A percentile compares a stretch with the other conserved stretches of the same genome.
These are phyloP conservation scores for Ceratonia siliqua DNA, from an alignment of 306 rosid species.

Conservation along the genomic window DNA sequence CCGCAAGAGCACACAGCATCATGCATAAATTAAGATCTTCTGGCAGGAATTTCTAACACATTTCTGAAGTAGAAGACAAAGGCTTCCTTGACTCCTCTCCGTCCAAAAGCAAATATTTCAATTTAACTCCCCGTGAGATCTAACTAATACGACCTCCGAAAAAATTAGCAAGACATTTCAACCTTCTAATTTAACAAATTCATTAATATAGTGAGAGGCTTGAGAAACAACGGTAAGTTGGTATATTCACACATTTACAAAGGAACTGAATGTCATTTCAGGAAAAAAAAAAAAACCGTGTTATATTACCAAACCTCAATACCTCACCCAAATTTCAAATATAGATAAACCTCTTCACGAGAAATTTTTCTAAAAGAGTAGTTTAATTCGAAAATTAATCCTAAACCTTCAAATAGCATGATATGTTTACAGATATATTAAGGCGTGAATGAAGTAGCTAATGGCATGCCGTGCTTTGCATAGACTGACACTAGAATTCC, in stretches of 20 bases:
- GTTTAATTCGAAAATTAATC: neutral
- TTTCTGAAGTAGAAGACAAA: neutral
- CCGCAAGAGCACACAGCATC: slow-evolving; percentile 4
- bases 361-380: neutral
- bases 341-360: too few relatives aligned
- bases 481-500: neutral
- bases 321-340: too few relatives aligned
- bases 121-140: neutral
- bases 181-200: neutral
- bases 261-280: too few relatives aligned
- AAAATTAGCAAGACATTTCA: neutral
- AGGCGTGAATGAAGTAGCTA: neutral
- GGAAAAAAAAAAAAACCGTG: too few relatives aligned
- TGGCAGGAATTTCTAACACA: neutral
- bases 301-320: too few relatives aligned
- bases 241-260: too few relatives aligned
- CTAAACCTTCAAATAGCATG: neutral
- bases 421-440: neutral
- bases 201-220: too few relatives aligned
- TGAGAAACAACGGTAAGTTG: too few relatives aligned
- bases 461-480: neutral
- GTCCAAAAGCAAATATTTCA: neutral
- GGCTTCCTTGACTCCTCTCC: neutral
- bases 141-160: neutral
- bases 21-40: neutral